phyloP scores from a whole-genome alignment of 2,329 filamentous ascomycete genomes.

The Exophiala xenobiotica region DNA sequence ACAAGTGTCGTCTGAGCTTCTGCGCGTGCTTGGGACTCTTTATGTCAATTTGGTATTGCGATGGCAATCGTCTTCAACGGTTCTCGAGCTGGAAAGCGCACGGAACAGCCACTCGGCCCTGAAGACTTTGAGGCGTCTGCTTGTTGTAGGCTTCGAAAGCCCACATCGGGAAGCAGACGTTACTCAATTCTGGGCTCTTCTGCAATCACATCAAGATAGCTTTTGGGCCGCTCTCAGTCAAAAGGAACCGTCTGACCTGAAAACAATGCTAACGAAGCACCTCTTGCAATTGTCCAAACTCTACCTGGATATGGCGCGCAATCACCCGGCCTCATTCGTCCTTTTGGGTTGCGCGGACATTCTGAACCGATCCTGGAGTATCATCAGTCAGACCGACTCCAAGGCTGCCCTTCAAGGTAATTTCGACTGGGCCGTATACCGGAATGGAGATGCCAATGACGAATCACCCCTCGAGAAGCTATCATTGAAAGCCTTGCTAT shows the following conservation, averaged over 20 bases:
- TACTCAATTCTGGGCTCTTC: slow-evolving; percentile 75
- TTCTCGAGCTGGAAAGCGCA: slow-evolving; percentile 56
- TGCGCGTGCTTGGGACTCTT: slow-evolving; percentile 74
- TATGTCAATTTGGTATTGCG: slow-evolving; percentile 69
- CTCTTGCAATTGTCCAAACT: slow-evolving; percentile 88
- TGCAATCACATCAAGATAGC: slow-evolving; percentile 73
- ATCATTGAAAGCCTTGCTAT: slow-evolving; percentile 75
- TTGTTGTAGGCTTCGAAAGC: slow-evolving; percentile 78
- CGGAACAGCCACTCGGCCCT: slow-evolving; percentile 65
- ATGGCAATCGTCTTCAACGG: slow-evolving; percentile 56
- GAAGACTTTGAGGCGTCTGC: slow-evolving; percentile 74
- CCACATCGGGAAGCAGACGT: slow-evolving; percentile 78
- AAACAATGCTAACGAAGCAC: slow-evolving; percentile 76
- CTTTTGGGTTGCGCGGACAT: slow-evolving; percentile 75
- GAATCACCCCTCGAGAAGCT: slow-evolving; percentile 70
- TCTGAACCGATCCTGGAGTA: slow-evolving; percentile 78
- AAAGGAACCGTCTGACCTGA: slow-evolving; percentile 49
- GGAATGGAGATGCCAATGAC: slow-evolving; percentile 48
- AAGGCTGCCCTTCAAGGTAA: slow-evolving; percentile 22
- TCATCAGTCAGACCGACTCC: slow-evolving; percentile 55
- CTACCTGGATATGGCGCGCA: slow-evolving; percentile 79
- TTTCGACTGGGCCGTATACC: slow-evolving; percentile 40
- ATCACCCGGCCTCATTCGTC: slow-evolving; percentile 79
- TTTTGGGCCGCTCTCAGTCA: slow-evolving; percentile 65
- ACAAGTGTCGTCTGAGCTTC: slow-evolving; percentile 74